Evolutionary conservation across 148 eudicot species (phyloP).

Genomic region (Selenicereus undatus): DNA sequence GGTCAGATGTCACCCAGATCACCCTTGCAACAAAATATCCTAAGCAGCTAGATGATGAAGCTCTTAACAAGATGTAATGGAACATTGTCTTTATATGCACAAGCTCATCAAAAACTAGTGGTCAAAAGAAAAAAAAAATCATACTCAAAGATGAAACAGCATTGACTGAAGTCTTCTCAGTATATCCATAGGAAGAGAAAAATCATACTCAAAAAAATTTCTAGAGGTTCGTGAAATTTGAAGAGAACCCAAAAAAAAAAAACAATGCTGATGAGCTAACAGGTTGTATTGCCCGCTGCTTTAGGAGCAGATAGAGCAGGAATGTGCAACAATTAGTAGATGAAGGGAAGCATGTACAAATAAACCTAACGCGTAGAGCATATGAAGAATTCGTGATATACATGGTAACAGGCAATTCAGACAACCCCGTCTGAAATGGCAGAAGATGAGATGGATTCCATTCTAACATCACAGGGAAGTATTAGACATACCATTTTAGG

Average conservation of each 20-base stretch:
- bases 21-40: neutral
- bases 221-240: neutral
- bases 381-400: neutral
- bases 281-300: neutral
- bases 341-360: neutral
- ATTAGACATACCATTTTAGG: neutral
- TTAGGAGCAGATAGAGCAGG: neutral
- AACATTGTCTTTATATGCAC: neutral
- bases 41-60: neutral
- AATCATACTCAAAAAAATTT: too few relatives aligned
- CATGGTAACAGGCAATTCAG: neutral
- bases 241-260: neutral
- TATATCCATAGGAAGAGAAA: neutral
- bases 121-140: neutral
- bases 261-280: too few relatives aligned
- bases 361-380: neutral
- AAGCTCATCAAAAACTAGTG: neutral
- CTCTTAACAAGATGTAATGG: neutral
- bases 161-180: neutral
- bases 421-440: neutral
- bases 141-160: neutral
- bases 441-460: neutral
- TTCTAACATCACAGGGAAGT: neutral
- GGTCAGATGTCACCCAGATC: neutral
- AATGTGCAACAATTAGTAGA: neutral